A percentile compares a stretch with the other conserved stretches of the same genome.
These are phyloP conservation scores for Xylariales sp. DNA, from an alignment of 2,329 filamentous ascomycete species.

Conservation along the genomic window DNA sequence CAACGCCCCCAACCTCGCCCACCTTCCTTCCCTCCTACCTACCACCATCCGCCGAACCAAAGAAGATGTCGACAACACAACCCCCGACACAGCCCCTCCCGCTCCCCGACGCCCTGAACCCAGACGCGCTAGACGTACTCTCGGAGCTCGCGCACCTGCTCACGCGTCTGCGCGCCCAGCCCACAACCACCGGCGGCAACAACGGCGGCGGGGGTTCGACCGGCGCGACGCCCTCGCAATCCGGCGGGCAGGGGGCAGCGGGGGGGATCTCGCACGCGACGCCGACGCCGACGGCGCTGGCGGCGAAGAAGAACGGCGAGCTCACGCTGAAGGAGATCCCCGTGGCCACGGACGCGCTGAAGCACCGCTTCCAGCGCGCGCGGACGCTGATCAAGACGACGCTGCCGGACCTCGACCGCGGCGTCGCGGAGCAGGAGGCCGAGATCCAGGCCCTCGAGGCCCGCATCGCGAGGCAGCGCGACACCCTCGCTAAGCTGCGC, in stretches of 20 bases:
- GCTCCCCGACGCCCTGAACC: constrained; percentile 73
- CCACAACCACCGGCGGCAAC: constrained; percentile 26
- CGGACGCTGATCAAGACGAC: constrained; percentile 68
- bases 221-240: constrained; percentile 40
- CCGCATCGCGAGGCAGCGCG: constrained; percentile 71
- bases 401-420: constrained; percentile 77
- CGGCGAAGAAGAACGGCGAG: constrained; percentile 40
- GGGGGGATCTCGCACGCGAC: constrained; percentile 46
- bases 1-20: neutral
- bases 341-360: constrained; percentile 80
- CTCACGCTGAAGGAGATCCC: constrained; percentile 78
- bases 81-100: constrained; percentile 57
- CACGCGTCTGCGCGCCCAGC: constrained; percentile 71
- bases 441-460: constrained; percentile 76
- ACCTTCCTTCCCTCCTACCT: neutral
- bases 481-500: constrained; percentile 65
- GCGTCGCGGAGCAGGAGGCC: constrained; percentile 73
- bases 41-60: neutral
- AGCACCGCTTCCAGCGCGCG: constrained; percentile 85
- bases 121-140: constrained; percentile 86
- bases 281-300: constrained; percentile 25
- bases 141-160: constrained; percentile 84
- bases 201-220: neutral
- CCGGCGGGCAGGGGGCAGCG: constrained; percentile 32
- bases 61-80: constrained; percentile 34